Conservation (phyloP, 768 basidiomycete genomes). For the Russula griseocarnosa region DNA sequence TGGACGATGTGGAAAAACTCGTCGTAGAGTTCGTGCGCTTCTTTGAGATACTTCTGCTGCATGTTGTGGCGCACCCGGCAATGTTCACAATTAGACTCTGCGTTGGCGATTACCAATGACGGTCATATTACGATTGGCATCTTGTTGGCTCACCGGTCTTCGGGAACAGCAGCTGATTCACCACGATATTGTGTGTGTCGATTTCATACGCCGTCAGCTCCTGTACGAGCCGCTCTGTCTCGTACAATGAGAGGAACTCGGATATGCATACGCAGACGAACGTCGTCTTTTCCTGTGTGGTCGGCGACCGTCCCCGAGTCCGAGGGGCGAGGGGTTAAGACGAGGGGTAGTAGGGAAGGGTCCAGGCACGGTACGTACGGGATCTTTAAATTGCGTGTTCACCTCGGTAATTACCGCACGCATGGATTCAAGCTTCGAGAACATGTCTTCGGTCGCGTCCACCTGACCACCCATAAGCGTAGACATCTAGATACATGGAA, state of each 20-base stretch:
- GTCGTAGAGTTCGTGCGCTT: constrained; percentile 96
- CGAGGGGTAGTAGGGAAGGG: background rate
- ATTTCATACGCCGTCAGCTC: constrained; percentile 93
- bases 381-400: constrained; percentile 98
- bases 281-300: constrained; percentile 86
- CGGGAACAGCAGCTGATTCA: constrained; percentile 95
- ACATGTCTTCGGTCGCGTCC: constrained; percentile 95
- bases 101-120: background rate
- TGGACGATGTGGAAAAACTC: constrained; percentile 97
- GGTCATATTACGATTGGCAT: background rate
- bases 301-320: too few species aligned
- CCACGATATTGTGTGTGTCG: constrained; percentile 98
- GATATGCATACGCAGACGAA: constrained; percentile 99
- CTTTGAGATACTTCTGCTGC: constrained; percentile 96
- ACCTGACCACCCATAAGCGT: constrained; percentile 93
- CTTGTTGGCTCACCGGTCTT: constrained; percentile 60
- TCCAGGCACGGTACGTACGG: constrained; percentile 49
- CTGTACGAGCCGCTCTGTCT: constrained; percentile 97
- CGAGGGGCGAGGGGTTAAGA: too few species aligned
- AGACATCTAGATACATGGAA: constrained; percentile 67
- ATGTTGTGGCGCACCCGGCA: constrained; percentile 92
- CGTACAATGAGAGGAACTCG: constrained; percentile 96
- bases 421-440: constrained; percentile 97
- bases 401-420: constrained; percentile 96
- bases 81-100: constrained; percentile 92